Evolutionary conservation across 345 rosid species (phyloP).

Genomic region (Camelina laxa): DNA sequence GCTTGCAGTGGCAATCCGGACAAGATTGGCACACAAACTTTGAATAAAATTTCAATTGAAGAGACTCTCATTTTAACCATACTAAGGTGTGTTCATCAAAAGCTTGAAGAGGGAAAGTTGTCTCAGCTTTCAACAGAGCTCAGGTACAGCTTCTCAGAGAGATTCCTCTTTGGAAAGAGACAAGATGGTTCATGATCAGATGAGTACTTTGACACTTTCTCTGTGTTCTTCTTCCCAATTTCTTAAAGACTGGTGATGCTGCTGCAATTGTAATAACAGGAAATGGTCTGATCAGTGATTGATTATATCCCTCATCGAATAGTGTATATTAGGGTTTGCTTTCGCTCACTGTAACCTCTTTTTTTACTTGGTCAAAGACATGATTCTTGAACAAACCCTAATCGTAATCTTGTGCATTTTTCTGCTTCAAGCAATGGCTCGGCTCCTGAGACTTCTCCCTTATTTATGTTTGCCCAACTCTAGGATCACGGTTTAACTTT

Average conservation of each 20-base stretch:
- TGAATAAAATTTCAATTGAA: neutral
- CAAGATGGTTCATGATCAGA: slow-evolving; percentile 25
- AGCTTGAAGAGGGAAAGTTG: slow-evolving; percentile 25
- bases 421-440: slow-evolving; percentile 16
- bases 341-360: slow-evolving; percentile 28
- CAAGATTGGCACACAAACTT: slow-evolving; percentile 52
- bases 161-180: slow-evolving; percentile 28
- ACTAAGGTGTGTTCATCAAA: slow-evolving; percentile 3
- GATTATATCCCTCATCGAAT: neutral
- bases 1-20: slow-evolving; percentile 69
- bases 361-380: slow-evolving; percentile 7
- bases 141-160: slow-evolving; percentile 29
- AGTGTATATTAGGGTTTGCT: slow-evolving; percentile 31
- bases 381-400: slow-evolving; percentile 33
- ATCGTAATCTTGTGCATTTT: neutral
- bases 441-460: slow-evolving; percentile 14
- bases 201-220: slow-evolving; percentile 7
- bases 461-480: neutral
- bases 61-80: slow-evolving; percentile 12
- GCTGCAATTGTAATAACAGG: slow-evolving; percentile 34
- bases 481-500: neutral
- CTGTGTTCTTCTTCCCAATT: slow-evolving; percentile 34
- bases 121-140: slow-evolving; percentile 29
- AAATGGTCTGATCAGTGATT: slow-evolving; percentile 31
- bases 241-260: slow-evolving; percentile 29